Base-by-base conservation (phyloP, 768 basidiomycete species). In the Suillus bovinus region DNA sequence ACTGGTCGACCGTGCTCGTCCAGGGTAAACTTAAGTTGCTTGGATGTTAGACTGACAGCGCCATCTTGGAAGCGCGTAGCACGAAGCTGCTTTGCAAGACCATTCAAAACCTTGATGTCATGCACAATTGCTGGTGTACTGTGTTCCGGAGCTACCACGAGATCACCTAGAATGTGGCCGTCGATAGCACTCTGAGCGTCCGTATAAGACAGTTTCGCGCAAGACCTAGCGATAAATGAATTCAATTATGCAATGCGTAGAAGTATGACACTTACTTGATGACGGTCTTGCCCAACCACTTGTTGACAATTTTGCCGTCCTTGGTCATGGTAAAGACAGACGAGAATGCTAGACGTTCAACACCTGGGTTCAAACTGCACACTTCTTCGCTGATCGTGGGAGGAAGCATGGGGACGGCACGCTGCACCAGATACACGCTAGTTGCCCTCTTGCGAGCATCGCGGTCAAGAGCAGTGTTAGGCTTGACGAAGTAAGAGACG, bases 391-490 rank as follows among this genome's bases (percentile, higher is more conserved):
- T 92, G 49, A 99, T 79, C n/a, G 89, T 82, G 31, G 94, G 94
- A 2, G 97, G 97, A 10, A 99, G 81, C 97, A 99, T 99, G 2
- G 96, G 96, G 14, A 98, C 96, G 24, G 90, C 88, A 60, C 96
- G 88, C 74, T 99, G 97, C 31, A 99, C 87, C 49, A 99, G 90
- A 72, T 99, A 98, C 53, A 99, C 97, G 69, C 92, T 95, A 2
- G 95, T 98, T 31, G 96, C 97, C 63, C 96, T 85, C 77, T 99
- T 99, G 67, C 96, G 88, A 44, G 97, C 97, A 77, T 99, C 97
- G 27, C 97, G 93, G 70, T 99, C 97, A 68, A 99, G 80, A n/a
- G 97, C 92, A 13, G 96, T 97, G 73, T 94, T 95, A 27, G 93
- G 90, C 76, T 93, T 93, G 69, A 93, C 89, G 76, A 99, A 98